These are phyloP conservation scores for Wallacemonas sp. DNA, from an alignment of 208 protist species.

Conservation along the genomic window DNA sequence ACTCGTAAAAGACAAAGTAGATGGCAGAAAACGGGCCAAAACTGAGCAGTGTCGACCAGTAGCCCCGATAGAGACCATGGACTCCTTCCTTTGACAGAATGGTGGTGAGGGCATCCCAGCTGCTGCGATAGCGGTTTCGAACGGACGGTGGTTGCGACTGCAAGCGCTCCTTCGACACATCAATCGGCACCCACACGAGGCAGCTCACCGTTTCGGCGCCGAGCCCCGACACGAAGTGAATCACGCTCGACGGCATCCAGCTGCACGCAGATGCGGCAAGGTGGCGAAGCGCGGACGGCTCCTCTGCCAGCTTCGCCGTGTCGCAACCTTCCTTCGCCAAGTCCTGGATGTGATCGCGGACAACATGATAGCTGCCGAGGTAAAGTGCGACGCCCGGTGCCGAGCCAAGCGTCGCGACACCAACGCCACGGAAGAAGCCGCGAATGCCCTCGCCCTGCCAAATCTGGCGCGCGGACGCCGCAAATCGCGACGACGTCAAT, in stretches of 20 bases:
- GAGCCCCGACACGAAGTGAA: slow-evolving; percentile 70
- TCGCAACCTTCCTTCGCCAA: neutral
- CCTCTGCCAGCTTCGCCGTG: neutral
- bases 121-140: slow-evolving; percentile 58
- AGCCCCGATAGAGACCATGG: slow-evolving; percentile 82
- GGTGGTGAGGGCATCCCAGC: slow-evolving; percentile 62
- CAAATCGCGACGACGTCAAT: slow-evolving; percentile 15
- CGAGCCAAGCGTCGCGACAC: slow-evolving; percentile 65
- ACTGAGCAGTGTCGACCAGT: slow-evolving; percentile 78
- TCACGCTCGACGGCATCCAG: slow-evolving; percentile 26
- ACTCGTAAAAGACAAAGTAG: slow-evolving; percentile 90
- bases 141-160: slow-evolving; percentile 75
- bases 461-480: slow-evolving; percentile 29
- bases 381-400: slow-evolving; percentile 82
- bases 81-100: slow-evolving; percentile 63
- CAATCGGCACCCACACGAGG: slow-evolving; percentile 86
- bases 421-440: slow-evolving; percentile 86
- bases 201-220: slow-evolving; percentile 82
- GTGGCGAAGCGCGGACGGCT: neutral
- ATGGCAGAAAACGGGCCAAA: slow-evolving; percentile 91
- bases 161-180: slow-evolving; percentile 86
- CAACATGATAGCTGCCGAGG: slow-evolving; percentile 67
- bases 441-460: slow-evolving; percentile 50
- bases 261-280: neutral
- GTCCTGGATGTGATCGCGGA: slow-evolving; percentile 18